Conservation (phyloP, 1,284 basidiomycete genomes). For the Puccinia coronata region DNA sequence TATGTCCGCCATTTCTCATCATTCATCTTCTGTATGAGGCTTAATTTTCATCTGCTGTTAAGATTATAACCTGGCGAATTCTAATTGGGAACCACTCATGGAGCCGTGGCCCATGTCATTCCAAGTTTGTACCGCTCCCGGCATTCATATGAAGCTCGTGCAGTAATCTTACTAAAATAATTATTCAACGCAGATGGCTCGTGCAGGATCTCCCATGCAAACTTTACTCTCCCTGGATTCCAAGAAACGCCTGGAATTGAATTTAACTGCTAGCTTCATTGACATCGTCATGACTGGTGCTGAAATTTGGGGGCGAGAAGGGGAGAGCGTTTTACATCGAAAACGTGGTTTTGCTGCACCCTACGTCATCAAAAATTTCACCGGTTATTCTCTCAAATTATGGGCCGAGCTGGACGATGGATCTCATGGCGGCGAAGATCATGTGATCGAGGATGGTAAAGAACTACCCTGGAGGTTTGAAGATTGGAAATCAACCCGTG, state of each 20-base stretch:
- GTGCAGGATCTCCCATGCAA: slow-evolving; percentile 50
- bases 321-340: slow-evolving; percentile 71
- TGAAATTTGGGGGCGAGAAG: slow-evolving; percentile 73
- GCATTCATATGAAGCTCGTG: neutral
- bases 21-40: slow-evolving; percentile 45
- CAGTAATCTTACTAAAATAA: neutral
- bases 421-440: slow-evolving; percentile 61
- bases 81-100: slow-evolving; percentile 99
- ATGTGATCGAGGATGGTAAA: slow-evolving; percentile 67
- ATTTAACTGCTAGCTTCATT: slow-evolving; percentile 86
- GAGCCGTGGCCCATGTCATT: slow-evolving; percentile 93
- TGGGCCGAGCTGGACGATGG: slow-evolving; percentile 59
- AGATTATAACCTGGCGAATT: slow-evolving; percentile 93
- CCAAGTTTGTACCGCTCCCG: slow-evolving; percentile 63
- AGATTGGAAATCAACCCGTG: slow-evolving; percentile 91
- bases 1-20: slow-evolving; percentile 50
- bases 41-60: neutral
- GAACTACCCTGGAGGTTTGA: slow-evolving; percentile 95
- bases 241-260: slow-evolving; percentile 83
- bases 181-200: slow-evolving; percentile 38
- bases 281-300: slow-evolving; percentile 78
- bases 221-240: slow-evolving; percentile 60
- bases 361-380: slow-evolving; percentile 87
- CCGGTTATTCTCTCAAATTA: slow-evolving; percentile 76
- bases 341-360: slow-evolving; percentile 85